phyloP scores from a whole-genome alignment of 2,329 filamentous ascomycete genomes.

The Colletotrichum musicola region DNA sequence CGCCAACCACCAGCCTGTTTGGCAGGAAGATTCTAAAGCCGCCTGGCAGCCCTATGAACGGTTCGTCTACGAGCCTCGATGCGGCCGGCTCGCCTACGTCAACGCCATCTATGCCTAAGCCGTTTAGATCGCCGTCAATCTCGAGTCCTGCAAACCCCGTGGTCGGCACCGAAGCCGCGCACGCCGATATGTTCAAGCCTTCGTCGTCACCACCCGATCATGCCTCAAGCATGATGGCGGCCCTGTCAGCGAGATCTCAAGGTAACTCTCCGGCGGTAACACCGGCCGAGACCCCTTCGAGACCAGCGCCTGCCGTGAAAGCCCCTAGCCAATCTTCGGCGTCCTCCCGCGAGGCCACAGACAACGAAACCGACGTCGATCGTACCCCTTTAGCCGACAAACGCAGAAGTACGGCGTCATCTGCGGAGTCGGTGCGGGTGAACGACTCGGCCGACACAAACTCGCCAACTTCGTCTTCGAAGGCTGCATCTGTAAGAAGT shows the following conservation, averaged over 20 bases:
- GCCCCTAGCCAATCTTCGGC: constrained; percentile 63
- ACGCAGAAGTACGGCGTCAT: constrained; percentile 56
- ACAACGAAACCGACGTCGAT: constrained; percentile 52
- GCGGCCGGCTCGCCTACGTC: constrained; percentile 52
- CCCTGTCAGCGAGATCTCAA: constrained; percentile 72
- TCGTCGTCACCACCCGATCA: constrained; percentile 69
- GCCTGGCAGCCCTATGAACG: constrained; percentile 48
- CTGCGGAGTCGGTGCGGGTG: constrained; percentile 47
- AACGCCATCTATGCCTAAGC: constrained; percentile 44
- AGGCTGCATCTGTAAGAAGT: constrained; percentile 52
- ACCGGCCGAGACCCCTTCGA: constrained; percentile 50
- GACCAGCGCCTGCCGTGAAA: constrained; percentile 53
- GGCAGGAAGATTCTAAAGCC: constrained; percentile 61
- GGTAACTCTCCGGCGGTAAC: constrained; percentile 65
- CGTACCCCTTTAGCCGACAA: constrained; percentile 44
- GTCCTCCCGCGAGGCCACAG: constrained; percentile 59
- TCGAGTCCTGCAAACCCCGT: constrained; percentile 73
- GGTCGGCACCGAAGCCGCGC: constrained; percentile 75
- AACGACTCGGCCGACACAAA: constrained; percentile 49
- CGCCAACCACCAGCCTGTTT: constrained; percentile 59
- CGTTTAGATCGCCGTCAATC: constrained; percentile 68
- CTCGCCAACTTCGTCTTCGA: constrained; percentile 40
- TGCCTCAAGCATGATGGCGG: constrained; percentile 75
- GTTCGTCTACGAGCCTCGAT: constrained; percentile 64
- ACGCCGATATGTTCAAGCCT: constrained; percentile 73